phyloP scores from a whole-genome alignment of 2,329 filamentous ascomycete genomes.

The Pezicula rhizophila region DNA sequence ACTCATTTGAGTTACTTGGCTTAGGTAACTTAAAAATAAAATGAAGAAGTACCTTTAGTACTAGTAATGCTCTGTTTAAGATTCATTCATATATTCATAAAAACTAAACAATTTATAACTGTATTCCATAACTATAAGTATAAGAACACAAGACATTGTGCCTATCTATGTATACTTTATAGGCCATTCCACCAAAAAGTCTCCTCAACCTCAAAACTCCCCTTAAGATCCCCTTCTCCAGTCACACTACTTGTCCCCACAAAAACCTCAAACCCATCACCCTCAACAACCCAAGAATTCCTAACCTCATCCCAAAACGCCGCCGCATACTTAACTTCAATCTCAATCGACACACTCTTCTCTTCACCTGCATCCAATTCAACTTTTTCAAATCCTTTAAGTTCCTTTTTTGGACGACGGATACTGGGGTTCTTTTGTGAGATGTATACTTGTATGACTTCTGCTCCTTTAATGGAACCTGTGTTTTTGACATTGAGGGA shows the following conservation, averaged over 20 bases:
- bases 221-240: conserved; percentile 36
- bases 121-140: background rate
- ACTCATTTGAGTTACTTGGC: no score
- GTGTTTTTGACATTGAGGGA: conserved; percentile 55
- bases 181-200: conserved; percentile 62
- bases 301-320: conserved; percentile 64
- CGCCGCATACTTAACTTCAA: conserved; percentile 56
- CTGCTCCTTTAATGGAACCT: conserved; percentile 42
- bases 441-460: conserved; percentile 51
- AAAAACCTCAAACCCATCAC: conserved; percentile 56
- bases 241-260: conserved; percentile 50
- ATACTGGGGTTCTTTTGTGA: conserved; percentile 45
- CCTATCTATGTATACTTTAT: conserved; percentile 24
- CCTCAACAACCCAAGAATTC: conserved; percentile 58
- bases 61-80: no score
- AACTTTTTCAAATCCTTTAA: conserved; percentile 60
- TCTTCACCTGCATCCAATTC: conserved; percentile 51
- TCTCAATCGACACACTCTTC: conserved; percentile 45
- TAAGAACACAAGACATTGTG: no score
- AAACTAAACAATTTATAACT: no score
- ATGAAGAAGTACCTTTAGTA: no score
- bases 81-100: no score
- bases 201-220: conserved; percentile 48
- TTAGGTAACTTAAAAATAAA: no score
- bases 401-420: conserved; percentile 49